Percentiles rank a stretch among this genome's conserved stretches.
Conservation (phyloP, 2,329 filamentous ascomycete species). For the Ophiostoma triangulosporum region DNA sequence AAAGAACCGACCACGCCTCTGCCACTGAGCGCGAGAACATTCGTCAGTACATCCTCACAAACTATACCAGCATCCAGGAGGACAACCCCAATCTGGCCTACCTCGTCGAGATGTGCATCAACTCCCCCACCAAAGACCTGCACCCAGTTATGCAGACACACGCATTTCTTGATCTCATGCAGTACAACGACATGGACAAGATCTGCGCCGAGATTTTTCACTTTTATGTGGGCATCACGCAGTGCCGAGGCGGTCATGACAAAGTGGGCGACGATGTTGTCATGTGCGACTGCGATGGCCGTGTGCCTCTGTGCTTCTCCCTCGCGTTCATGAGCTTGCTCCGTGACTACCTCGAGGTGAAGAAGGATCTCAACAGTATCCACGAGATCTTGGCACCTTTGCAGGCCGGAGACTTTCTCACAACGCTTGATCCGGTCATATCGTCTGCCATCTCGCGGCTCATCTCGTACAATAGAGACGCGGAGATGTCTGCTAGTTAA, state of each 20-base stretch:
- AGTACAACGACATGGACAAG: conserved; percentile 5
- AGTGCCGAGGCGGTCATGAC: not conserved
- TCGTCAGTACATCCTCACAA: not conserved
- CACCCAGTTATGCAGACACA: not conserved
- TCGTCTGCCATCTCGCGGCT: too few relatives aligned
- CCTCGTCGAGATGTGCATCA: not conserved
- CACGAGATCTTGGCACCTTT: not conserved
- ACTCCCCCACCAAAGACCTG: not conserved
- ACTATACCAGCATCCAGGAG: not conserved
- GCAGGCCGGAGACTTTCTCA: not conserved
- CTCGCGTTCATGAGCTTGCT: conserved; percentile 3
- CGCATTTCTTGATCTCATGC: conserved; percentile 1
- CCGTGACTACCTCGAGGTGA: not conserved
- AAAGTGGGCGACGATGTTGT: conserved; percentile 3
- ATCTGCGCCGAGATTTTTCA: conserved; percentile 8
- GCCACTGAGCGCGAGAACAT: not conserved
- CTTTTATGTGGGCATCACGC: not conserved
- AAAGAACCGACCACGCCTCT: not conserved
- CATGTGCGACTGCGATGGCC: conserved; percentile 14
- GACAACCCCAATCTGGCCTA: not conserved
- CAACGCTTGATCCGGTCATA: too few relatives aligned
- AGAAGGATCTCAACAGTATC: not conserved
- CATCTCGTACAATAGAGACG: too few relatives aligned
- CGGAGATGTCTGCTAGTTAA: too few relatives aligned
- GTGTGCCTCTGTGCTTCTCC: conserved; percentile 6